Evolutionary conservation across 1,284 basidiomycete species (phyloP), one percentile per base, ranked within the genome.

Genomic region (Pascua guehoae): DNA sequence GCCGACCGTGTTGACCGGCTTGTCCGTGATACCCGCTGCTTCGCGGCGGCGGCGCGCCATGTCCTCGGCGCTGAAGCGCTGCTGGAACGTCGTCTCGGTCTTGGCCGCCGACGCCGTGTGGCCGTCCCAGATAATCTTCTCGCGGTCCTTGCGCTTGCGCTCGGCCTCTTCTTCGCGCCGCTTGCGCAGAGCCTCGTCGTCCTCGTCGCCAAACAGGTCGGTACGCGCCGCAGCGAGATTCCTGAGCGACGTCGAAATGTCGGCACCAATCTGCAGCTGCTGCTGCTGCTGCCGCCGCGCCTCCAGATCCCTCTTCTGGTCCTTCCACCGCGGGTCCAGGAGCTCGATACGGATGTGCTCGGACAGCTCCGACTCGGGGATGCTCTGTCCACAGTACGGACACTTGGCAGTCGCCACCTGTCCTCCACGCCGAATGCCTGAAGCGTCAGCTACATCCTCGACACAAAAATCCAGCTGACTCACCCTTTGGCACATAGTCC

Each of bases 321-420:
- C 91, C 75, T 96, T 96, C 93, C 93, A 98, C 71, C 88, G 86
- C 43, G 96, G 96, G 78, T 99, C 94, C 68, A 99, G 84, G 50
- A 98, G 80, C 76, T 99, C 96, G 75, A 98, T 97, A 70, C 96
- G 89, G 83, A 98, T 95, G 77, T 98, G 96, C 73, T 98, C 94
- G 65, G 93, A 86, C 60, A 98, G 83, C 75, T 98, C 94, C 78
- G 93, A 88, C 65, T 96, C 87, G 36, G 93, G 87, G 32, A 98
- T 89, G 75, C 91, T 87, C 74, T 98, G 92, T 38, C 89, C 88
- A 79, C 95, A 98, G 66, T 98, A 89, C 11, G 87, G 85, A 79
- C 94, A 98, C 17, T 87, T 89, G 2, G 91, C 91, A 76, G 88
- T 86, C 36, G 85, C 82, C 48, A 86, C 81, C 70, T 86, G 84